A percentile compares a stretch with the other conserved stretches of the same genome.
These are phyloP conservation scores for Akanthomyces lecanii DNA, from an alignment of 2,329 filamentous ascomycete species.

Conservation along the genomic window DNA sequence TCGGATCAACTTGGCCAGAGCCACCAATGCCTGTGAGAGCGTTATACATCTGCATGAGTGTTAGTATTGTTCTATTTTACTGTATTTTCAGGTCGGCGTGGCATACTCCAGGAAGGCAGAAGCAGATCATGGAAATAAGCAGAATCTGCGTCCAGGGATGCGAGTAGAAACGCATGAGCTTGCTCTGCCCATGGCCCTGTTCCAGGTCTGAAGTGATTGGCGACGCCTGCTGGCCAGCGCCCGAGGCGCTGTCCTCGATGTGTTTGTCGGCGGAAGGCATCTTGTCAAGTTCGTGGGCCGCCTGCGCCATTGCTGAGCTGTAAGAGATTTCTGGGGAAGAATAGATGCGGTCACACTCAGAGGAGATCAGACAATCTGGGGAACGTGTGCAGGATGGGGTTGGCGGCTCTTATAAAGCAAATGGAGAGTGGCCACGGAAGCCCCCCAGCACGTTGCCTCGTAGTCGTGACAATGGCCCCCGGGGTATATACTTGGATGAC, in stretches of 20 bases:
- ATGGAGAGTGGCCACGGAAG: too few relatives aligned
- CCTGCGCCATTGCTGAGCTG: constrained; percentile 22
- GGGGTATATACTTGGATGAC: background rate
- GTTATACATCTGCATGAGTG: constrained; percentile 41
- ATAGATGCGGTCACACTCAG: background rate
- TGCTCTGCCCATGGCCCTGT: constrained; percentile 18
- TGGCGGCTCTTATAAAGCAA: constrained; percentile 1
- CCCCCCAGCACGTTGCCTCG: background rate
- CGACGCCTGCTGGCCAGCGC: background rate
- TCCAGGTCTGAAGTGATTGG: constrained; percentile 6
- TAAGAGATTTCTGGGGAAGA: constrained; percentile 2
- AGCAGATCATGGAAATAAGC: constrained; percentile 46
- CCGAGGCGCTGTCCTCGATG: constrained; percentile 10
- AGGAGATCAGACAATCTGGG: constrained; percentile 7
- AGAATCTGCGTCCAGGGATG: constrained; percentile 46
- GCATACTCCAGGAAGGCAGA: constrained; percentile 42
- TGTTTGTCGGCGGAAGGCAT: constrained; percentile 17
- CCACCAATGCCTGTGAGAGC: constrained; percentile 42
- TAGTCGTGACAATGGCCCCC: background rate
- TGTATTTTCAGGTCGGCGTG: background rate
- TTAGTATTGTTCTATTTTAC: background rate
- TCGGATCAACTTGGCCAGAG: constrained; percentile 41
- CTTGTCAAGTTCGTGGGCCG: constrained; percentile 25
- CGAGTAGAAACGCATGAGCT: constrained; percentile 31
- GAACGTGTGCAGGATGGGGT: background rate